phyloP scores from a whole-genome alignment of 2,329 filamentous ascomycete genomes.

The Fusarium cicatricum region DNA sequence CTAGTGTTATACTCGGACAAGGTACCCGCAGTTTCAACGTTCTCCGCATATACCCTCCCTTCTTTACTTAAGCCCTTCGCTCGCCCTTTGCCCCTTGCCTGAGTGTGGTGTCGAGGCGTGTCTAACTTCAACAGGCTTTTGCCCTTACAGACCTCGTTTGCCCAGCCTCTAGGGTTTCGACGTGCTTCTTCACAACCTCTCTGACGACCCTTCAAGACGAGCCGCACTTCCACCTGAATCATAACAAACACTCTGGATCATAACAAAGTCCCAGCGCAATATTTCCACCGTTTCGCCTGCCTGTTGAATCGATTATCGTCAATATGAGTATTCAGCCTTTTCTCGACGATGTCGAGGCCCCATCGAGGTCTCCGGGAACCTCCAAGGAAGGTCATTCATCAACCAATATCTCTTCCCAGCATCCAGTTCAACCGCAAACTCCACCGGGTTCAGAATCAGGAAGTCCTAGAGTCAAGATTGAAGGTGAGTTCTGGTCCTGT shows the following conservation, averaged over 20 bases:
- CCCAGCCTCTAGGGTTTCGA: conserved; percentile 15
- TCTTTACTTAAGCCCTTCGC: conserved; percentile 35
- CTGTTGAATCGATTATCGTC: conserved; percentile 11
- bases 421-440: conserved; percentile 31
- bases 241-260: conserved; percentile 44
- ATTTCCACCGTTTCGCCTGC: conserved; percentile 18
- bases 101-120: conserved; percentile 19
- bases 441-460: conserved; percentile 44
- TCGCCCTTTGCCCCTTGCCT: conserved; percentile 35
- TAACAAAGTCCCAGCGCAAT: conserved; percentile 26
- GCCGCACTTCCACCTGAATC: conserved; percentile 33
- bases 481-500: conserved; percentile 37
- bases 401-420: conserved; percentile 10
- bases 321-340: conserved; percentile 37
- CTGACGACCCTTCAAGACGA: conserved; percentile 37
- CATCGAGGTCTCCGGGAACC: conserved; percentile 6
- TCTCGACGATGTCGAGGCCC: conserved; percentile 24
- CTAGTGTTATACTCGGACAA: conserved; percentile 32
- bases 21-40: conserved; percentile 33
- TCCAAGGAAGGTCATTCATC: conserved; percentile 1
- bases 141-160: conserved; percentile 14
- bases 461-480: conserved; percentile 47
- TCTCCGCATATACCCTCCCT: conserved; percentile 37
- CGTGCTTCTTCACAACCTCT: conserved; percentile 19
- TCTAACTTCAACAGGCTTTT: conserved; percentile 16